phyloP scores from a whole-genome alignment of 2,329 filamentous ascomycete genomes.

The Chalaropsis ovoidea region DNA sequence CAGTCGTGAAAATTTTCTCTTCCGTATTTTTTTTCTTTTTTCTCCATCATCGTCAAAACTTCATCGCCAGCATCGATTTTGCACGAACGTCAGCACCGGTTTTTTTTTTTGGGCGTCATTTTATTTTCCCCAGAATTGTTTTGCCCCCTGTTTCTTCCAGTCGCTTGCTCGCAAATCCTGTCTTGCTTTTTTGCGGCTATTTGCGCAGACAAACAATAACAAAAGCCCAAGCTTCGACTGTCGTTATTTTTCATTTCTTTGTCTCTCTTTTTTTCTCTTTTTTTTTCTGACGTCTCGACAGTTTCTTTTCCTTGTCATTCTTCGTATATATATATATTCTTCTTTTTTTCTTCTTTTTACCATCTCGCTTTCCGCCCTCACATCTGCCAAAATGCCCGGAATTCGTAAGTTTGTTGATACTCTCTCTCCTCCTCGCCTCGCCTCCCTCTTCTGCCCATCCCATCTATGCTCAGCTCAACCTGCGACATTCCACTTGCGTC shows the following conservation, averaged over 20 bases:
- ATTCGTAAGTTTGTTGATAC: slow-evolving; percentile 22
- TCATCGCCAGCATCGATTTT: slow-evolving; percentile 9
- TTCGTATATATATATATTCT: slow-evolving; percentile 16
- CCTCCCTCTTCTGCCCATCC: not conserved
- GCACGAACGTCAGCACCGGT: not conserved
- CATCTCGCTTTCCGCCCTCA: not conserved
- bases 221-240: slow-evolving; percentile 11
- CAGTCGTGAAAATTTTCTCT: not conserved
- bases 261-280: slow-evolving; percentile 15
- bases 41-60: not conserved
- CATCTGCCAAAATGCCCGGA: slow-evolving; percentile 21
- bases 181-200: not conserved
- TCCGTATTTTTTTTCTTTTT: not conserved
- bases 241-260: slow-evolving; percentile 11
- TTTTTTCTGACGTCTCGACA: slow-evolving; percentile 8
- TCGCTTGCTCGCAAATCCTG: slow-evolving; percentile 7
- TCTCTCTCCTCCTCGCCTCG: too few species aligned
- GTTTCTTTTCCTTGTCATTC: slow-evolving; percentile 10
- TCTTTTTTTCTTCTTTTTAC: slow-evolving; percentile 5
- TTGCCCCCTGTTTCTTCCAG: slow-evolving; percentile 10
- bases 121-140: slow-evolving; percentile 14
- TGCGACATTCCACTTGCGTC: not conserved
- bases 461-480: not conserved
- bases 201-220: slow-evolving; percentile 15
- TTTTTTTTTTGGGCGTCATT: slow-evolving; percentile 6